Conservation (phyloP, 805 yeast species). For the Barnettozyma sp. region DNA sequence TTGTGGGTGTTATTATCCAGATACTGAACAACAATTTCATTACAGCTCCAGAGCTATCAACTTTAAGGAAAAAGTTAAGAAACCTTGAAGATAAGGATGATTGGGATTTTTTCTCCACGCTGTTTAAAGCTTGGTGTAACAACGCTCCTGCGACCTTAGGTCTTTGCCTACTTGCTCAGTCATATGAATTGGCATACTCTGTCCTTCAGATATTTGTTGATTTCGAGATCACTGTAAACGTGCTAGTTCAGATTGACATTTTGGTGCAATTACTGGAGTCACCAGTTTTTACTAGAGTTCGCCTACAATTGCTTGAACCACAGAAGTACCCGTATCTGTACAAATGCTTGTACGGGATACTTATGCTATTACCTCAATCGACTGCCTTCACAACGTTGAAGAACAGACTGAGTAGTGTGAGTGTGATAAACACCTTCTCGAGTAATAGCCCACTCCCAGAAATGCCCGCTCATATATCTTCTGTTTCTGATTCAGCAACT, state of each 20-base stretch:
- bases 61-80: constrained; percentile 61
- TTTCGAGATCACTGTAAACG: constrained; percentile 70
- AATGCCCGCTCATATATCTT: constrained; percentile 2
- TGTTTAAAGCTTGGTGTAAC: constrained; percentile 88
- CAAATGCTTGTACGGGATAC: constrained; percentile 83
- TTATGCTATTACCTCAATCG: constrained; percentile 93
- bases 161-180: constrained; percentile 77
- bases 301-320: constrained; percentile 87
- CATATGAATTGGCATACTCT: constrained; percentile 81
- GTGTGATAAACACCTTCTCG: constrained; percentile 28
- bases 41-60: constrained; percentile 74
- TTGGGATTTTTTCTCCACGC: constrained; percentile 59
- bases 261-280: constrained; percentile 86
- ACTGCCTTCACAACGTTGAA: constrained; percentile 79
- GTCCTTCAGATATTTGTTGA: constrained; percentile 77
- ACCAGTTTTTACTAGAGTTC: constrained; percentile 80
- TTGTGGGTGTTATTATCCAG: constrained; percentile 76
- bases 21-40: constrained; percentile 79
- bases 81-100: constrained; percentile 57
- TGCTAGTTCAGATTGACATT: constrained; percentile 81
- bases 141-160: constrained; percentile 86
- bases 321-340: constrained; percentile 71
- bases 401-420: constrained; percentile 53
- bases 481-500: constrained; percentile 11
- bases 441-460: constrained; percentile 4